Conservation (phyloP, 192 early-diverging fungal species). For the Coemansia sp. region DNA sequence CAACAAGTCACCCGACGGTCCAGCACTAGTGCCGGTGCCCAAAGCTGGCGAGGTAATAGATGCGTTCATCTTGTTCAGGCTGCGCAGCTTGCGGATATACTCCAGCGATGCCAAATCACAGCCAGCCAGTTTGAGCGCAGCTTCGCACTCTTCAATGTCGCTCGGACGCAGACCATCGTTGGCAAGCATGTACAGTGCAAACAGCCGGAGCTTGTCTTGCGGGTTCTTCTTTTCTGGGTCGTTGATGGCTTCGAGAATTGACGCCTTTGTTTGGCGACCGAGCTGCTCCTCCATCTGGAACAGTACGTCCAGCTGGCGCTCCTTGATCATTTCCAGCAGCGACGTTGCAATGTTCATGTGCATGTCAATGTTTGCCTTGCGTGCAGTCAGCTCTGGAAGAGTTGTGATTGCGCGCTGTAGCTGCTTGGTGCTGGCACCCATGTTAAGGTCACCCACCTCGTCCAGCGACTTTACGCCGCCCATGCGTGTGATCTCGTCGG, state of each 20-base stretch:
- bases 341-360: constrained; percentile 97
- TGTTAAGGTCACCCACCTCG: constrained; percentile 57
- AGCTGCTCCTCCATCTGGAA: constrained; percentile 94
- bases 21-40: constrained; percentile 5
- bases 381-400: constrained; percentile 92
- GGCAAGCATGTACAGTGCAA: constrained; percentile 84
- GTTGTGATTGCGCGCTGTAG: constrained; percentile 87
- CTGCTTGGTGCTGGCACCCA: constrained; percentile 80
- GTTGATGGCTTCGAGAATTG: constrained; percentile 77
- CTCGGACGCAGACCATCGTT: constrained; percentile 70
- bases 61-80: constrained; percentile 41
- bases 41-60: constrained; percentile 20
- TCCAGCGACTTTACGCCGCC: constrained; percentile 78
- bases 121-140: constrained; percentile 70
- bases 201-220: constrained; percentile 88
- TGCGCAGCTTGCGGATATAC: constrained; percentile 75
- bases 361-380: constrained; percentile 93
- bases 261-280: constrained; percentile 69
- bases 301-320: constrained; percentile 89
- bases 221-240: constrained; percentile 78
- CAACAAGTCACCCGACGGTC: constrained; percentile 38
- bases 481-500: constrained; percentile 84
- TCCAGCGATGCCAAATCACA: constrained; percentile 72
- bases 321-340: constrained; percentile 84
- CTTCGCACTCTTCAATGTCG: constrained; percentile 83